Conservation (phyloP, 106 monocot genomes). For the Allium cepa region DNA sequence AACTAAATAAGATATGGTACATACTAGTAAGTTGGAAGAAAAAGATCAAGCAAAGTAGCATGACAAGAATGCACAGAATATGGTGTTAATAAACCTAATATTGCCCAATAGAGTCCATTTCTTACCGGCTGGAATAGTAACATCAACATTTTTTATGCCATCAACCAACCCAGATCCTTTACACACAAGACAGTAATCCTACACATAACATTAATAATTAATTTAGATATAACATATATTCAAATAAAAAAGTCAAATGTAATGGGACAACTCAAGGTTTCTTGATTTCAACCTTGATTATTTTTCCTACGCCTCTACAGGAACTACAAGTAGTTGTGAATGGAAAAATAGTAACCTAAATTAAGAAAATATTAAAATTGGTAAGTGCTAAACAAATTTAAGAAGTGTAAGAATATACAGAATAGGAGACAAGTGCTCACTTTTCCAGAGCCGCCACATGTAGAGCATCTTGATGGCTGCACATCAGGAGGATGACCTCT, state of each 20-base stretch:
- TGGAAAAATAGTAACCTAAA: conserved; percentile 80
- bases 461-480: conserved; percentile 51
- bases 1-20: not conserved
- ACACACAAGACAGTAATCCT: conserved; percentile 70
- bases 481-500: conserved; percentile 67
- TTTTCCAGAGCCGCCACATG: conserved; percentile 70
- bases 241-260: not conserved
- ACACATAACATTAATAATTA: not conserved
- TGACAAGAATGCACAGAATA: not conserved
- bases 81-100: not conserved
- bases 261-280: not conserved
- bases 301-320: conserved; percentile 75
- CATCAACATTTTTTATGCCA: conserved; percentile 57
- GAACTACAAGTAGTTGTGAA: conserved; percentile 71
- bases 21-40: not conserved
- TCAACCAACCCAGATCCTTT: conserved; percentile 72
- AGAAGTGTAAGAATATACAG: not conserved
- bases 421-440: conserved; percentile 30
- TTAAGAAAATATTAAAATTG: conserved; percentile 5
- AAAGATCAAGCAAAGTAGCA: not conserved
- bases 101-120: not conserved
- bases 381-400: conserved; percentile 2
- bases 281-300: conserved; percentile 57
- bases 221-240: not conserved
- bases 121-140: conserved; percentile 79